Base-by-base conservation (phyloP, 495 filamentous ascomycete genomes). In the Aspergillus sclerotioniger region DNA sequence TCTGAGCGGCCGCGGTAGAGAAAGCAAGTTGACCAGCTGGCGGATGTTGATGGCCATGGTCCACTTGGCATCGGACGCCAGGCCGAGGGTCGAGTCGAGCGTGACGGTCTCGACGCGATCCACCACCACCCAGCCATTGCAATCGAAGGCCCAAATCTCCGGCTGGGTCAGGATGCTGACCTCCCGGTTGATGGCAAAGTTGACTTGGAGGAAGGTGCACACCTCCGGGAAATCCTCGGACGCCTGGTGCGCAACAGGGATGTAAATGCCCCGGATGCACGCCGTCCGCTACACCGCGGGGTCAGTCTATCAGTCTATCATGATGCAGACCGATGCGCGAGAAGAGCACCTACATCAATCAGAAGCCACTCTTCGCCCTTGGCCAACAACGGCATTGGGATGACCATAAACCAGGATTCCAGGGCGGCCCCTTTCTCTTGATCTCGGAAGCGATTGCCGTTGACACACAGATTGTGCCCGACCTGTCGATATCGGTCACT, bases 401-500 rank as follows among this genome's bases (percentile, higher is more conserved):
- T n/a, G 1, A 57, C 13, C 54, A 57, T 57, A 31, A 57, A 50
- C 46, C 46, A 57, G 10, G 47, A 43, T 15, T 57, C 54, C 17
- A 51, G 33, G 2, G 54, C 31, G 17, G 35, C 47, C 2, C 54
- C 54, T 10, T 57, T 57, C 1, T 50, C 54, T 9, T 51, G 28
- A 16, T 50, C 46, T 10, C 37, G 31, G 21, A 57, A 50, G 8
- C 54, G 45, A 19, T 57, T 41, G 6, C 45, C 46, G 16, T 28
- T 51, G 0, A 20, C 17, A 32, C 54, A 57, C 17, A 57, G 54
- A 32, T 51, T 32, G 32, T 57, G 54, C 43, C 37, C n/a, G 8
- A n/a, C 43, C 3, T 20, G 28, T 15, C 53, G 28, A 4, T 56
- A 47, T 12, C 15, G 1, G 5, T 19, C 47, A 12, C 15, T 39